Evolutionary conservation across 108 stramenopile genomes (phyloP).

Genomic region (Conticribra guillardii): DNA sequence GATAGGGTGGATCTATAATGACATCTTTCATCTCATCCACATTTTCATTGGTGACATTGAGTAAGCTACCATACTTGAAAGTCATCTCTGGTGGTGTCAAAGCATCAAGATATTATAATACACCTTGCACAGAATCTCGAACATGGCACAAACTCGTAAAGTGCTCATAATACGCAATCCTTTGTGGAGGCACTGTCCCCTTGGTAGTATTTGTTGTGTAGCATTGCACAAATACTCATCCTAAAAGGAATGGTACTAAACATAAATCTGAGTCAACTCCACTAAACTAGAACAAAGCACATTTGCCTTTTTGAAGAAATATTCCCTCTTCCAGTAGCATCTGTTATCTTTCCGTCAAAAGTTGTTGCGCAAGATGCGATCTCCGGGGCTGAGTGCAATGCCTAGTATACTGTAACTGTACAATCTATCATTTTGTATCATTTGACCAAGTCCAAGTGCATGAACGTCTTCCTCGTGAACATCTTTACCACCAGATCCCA

Average conservation of each 20-base stretch:
- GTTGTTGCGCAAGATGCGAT: conserved; percentile 4
- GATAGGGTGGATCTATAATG: conserved; percentile 11
- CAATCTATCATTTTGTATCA: too few species aligned
- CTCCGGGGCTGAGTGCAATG: conserved; percentile 13
- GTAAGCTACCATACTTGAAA: not conserved
- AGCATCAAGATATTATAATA: not conserved
- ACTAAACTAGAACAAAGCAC: not conserved
- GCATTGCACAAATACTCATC: not conserved
- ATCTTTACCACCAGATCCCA: too few species aligned
- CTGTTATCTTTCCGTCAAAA: not conserved
- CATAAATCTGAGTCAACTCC: not conserved
- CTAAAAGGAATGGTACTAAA: too few species aligned
- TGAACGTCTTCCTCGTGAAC: too few species aligned
- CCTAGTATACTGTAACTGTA: not conserved
- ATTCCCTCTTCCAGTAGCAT: too few species aligned
- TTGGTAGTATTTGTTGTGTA: not conserved
- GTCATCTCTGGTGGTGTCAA: not conserved
- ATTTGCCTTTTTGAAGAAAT: too few species aligned
- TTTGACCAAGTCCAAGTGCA: too few species aligned
- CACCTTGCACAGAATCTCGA: not conserved
- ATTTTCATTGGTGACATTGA: not conserved
- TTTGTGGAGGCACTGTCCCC: not conserved
- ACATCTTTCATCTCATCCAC: conserved; percentile 3
- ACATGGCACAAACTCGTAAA: conserved; percentile 1
- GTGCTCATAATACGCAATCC: conserved; percentile 2